Conservation (phyloP, 1,284 basidiomycete species). For the Cryptococcus sp. region DNA sequence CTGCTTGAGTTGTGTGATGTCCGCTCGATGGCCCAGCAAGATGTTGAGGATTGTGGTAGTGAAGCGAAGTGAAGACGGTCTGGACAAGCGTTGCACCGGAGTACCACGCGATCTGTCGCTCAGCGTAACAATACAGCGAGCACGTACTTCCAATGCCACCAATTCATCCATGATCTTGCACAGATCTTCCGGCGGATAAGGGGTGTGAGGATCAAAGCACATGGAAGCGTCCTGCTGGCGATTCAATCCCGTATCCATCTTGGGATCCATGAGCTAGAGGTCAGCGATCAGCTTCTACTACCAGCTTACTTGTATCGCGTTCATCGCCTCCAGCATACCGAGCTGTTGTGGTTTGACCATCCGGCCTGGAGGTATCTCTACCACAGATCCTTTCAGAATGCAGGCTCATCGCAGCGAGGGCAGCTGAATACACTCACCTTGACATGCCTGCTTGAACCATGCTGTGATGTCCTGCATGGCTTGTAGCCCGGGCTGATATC, state of each 20-base stretch:
- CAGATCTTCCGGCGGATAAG: conserved; percentile 70
- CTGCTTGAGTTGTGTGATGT: conserved; percentile 67
- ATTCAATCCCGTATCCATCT: conserved; percentile 76
- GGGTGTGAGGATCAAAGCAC: conserved; percentile 65
- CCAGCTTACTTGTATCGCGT: conserved; percentile 69
- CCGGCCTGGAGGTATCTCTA: conserved; percentile 5
- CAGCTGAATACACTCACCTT: conserved; percentile 14
- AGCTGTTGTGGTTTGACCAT: conserved; percentile 71
- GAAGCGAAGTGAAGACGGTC: conserved; percentile 78
- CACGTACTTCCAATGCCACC: conserved; percentile 73
- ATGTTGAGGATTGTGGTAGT: conserved; percentile 62
- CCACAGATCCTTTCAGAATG: not conserved
- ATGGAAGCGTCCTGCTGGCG: conserved; percentile 15
- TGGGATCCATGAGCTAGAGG: conserved; percentile 72
- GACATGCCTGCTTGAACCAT: conserved; percentile 27
- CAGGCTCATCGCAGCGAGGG: not conserved
- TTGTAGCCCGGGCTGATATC: not conserved
- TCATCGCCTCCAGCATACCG: conserved; percentile 81
- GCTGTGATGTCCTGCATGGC: conserved; percentile 36
- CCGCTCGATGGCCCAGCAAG: conserved; percentile 13
- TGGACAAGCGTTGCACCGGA: conserved; percentile 78
- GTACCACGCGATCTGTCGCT: conserved; percentile 78
- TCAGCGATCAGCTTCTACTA: conserved; percentile 1
- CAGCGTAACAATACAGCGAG: conserved; percentile 22
- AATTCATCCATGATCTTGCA: conserved; percentile 84